Percentiles rank a stretch among this genome's conserved stretches.
Evolutionary conservation across 2,329 filamentous ascomycete species (phyloP).

Genomic region (Apiospora marii): DNA sequence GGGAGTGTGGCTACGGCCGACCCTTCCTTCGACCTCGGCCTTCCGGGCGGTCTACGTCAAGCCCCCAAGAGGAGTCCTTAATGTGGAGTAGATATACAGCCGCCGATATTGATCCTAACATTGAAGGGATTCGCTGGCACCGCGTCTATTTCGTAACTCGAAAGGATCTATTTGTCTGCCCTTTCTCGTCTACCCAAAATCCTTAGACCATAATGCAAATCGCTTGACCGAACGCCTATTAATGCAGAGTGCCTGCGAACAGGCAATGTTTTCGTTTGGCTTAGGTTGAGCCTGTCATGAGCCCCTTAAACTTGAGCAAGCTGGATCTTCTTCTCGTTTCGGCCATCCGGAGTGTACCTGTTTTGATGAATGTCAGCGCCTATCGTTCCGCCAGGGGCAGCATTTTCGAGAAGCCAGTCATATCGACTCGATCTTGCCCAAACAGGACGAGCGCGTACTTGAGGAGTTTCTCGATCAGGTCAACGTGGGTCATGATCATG

Average conservation of each 20-base stretch:
- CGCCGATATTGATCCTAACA: background rate
- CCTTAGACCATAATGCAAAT: conserved; percentile 29
- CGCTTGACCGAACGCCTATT: conserved; percentile 40
- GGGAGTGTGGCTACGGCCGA: background rate
- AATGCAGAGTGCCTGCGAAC: conserved; percentile 37
- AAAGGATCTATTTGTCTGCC: conserved; percentile 10
- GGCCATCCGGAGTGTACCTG: conserved; percentile 69
- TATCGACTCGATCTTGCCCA: background rate
- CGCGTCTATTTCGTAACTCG: conserved; percentile 22
- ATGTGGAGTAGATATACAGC: background rate
- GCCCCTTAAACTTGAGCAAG: conserved; percentile 40
- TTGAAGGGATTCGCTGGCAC: conserved; percentile 11
- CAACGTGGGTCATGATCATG: conserved; percentile 99
- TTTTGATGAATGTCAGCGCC: conserved; percentile 30
- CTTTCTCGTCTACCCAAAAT: conserved; percentile 8
- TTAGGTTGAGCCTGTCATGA: conserved; percentile 12
- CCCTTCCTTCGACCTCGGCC: background rate
- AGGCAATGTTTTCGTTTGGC: conserved; percentile 19
- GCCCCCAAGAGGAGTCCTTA: background rate
- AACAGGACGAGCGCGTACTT: conserved; percentile 65
- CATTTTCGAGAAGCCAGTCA: background rate
- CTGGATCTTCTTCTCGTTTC: conserved; percentile 68
- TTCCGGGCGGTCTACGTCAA: background rate
- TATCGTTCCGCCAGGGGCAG: background rate
- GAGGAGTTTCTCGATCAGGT: conserved; percentile 97